Evolutionary conservation across 1,284 basidiomycete species (phyloP), one percentile per base, ranked within the genome.

Genomic region (Sanguinoderma infundibulare): DNA sequence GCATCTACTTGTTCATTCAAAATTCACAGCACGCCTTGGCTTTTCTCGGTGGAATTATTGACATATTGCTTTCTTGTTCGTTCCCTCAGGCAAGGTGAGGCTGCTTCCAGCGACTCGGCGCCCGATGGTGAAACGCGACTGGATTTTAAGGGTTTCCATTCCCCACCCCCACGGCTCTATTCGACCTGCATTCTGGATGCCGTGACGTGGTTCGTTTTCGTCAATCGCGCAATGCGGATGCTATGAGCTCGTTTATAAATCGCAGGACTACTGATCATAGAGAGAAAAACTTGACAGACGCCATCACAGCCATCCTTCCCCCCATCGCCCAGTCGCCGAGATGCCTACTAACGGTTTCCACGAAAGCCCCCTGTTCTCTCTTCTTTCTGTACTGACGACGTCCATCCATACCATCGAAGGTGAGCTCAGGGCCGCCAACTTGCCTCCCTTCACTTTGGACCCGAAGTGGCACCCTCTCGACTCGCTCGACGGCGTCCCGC

Each of bases 401-500:
- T 54, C 53, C 15, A 32, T 54, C 39, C 38, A 54, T 6, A 32
- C 39, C 17, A 54, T 54, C 53, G 53, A 54, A 26, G 39, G 24
- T 9, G 53, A 54, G 39, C 53, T 54, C 28, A 42, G 42, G 53
- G 39, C 53, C 6, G 53, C 53, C n/a, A n/a, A 22, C 8, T n/a
- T 54, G 53, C 53, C 53, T 5, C 5, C 53, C 7, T 54, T 54
- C 53, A 54, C 53, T 3, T 28, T 54, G 38, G 53, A 54, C 38
- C 53, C 53, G n/a, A 28, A 54, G n/a, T 54, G 26, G 24, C 53
- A 54, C 38, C 53, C 53, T 10, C 53, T 54, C 26, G 53, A 54
- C 53, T 54, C 53, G 17, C 26, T 42, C 38, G 53, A 54, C 28
- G 53, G 24, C n/a, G 53, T 54, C 36, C 53, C 53, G 17, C 38